phyloP scores from a whole-genome alignment of 1,139 yeast species.

The Debaryomyces coudertii region DNA sequence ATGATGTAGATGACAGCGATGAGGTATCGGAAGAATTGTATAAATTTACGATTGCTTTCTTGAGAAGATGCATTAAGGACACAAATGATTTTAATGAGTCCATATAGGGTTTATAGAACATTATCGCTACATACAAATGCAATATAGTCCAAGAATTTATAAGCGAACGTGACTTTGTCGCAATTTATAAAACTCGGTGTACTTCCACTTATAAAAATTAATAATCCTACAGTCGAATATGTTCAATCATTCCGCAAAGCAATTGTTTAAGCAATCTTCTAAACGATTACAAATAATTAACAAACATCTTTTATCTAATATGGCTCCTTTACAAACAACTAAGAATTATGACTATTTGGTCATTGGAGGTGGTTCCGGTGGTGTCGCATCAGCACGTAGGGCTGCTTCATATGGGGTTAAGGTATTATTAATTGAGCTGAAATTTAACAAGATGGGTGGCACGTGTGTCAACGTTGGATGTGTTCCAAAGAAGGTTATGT shows the following conservation, averaged over 20 bases:
- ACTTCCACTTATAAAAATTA: slow-evolving; percentile 7
- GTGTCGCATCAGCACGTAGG: slow-evolving; percentile 95
- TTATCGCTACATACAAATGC: background rate
- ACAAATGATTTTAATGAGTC: slow-evolving; percentile 14
- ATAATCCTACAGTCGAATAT: slow-evolving; percentile 6
- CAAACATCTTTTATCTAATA: slow-evolving; percentile 36
- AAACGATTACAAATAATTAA: slow-evolving; percentile 23
- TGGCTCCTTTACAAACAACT: slow-evolving; percentile 52
- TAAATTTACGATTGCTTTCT: slow-evolving; percentile 31
- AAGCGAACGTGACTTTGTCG: slow-evolving; percentile 11
- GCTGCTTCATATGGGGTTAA: slow-evolving; percentile 95
- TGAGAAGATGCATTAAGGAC: slow-evolving; percentile 34
- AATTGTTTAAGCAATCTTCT: slow-evolving; percentile 17
- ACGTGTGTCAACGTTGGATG: slow-evolving; percentile 99
- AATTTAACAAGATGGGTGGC: slow-evolving; percentile 76
- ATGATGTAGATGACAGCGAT: slow-evolving; percentile 19
- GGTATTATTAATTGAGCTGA: slow-evolving; percentile 78
- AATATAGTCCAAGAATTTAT: too few species aligned
- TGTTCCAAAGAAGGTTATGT: slow-evolving; percentile 98
- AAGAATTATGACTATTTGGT: slow-evolving; percentile 87
- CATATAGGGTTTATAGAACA: background rate
- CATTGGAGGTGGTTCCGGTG: slow-evolving; percentile 99
- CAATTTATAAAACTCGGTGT: background rate
- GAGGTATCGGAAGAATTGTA: slow-evolving; percentile 31
- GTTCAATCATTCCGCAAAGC: slow-evolving; percentile 15